Evolutionary conservation across 164 flowering plant species (phyloP).

Genomic region (Vitis rupestris): DNA sequence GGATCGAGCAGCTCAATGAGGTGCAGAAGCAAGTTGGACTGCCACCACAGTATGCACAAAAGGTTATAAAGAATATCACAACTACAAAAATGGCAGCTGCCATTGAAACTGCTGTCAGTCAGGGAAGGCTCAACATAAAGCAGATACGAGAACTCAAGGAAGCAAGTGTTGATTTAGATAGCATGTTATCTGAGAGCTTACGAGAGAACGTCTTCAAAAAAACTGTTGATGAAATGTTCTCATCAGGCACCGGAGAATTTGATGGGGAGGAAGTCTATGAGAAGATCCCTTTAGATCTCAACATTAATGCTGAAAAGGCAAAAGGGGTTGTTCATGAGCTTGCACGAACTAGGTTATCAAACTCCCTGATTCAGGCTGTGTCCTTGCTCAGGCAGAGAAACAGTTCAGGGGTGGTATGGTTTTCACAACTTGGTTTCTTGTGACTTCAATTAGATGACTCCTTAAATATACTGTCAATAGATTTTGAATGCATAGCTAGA

Average conservation of each 20-base stretch:
- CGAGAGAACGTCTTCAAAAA: slow-evolving; percentile 81
- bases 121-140: slow-evolving; percentile 73
- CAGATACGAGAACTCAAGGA: slow-evolving; percentile 87
- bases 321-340: slow-evolving; percentile 70
- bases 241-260: slow-evolving; percentile 96
- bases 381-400: slow-evolving; percentile 78
- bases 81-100: slow-evolving; percentile 83
- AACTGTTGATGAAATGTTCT: slow-evolving; percentile 82
- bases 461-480: not conserved
- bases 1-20: slow-evolving; percentile 70
- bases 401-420: slow-evolving; percentile 67
- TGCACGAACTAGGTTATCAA: slow-evolving; percentile 65
- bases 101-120: slow-evolving; percentile 72
- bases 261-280: slow-evolving; percentile 80
- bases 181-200: slow-evolving; percentile 64
- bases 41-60: slow-evolving; percentile 72
- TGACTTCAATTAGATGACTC: not conserved
- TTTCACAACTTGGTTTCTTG: slow-evolving; percentile 4
- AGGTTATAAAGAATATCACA: slow-evolving; percentile 80
- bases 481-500: too few species aligned
- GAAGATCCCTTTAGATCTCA: slow-evolving; percentile 77
- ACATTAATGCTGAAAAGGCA: slow-evolving; percentile 71
- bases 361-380: slow-evolving; percentile 86
- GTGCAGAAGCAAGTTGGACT: slow-evolving; percentile 83
- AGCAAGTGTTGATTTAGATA: slow-evolving; percentile 62